Evolutionary conservation across 352 stramenopile species (phyloP).

Genomic region (Phytophthora tentaculata): DNA sequence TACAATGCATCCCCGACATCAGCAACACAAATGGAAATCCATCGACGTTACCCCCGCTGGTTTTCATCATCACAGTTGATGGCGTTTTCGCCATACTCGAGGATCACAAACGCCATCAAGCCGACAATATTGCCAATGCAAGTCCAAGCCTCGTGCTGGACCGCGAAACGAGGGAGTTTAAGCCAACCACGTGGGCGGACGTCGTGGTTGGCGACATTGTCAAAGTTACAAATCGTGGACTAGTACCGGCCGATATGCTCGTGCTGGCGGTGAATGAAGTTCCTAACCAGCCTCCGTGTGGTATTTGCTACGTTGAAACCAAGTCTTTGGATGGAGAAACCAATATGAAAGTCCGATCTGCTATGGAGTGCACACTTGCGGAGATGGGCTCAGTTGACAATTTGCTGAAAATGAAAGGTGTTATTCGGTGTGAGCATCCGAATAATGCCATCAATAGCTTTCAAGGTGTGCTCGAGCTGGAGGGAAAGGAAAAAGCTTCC

Average conservation of each 20-base stretch:
- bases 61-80: slow-evolving; percentile 92
- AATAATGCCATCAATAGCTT: slow-evolving; percentile 93
- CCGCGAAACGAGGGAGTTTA: slow-evolving; percentile 48
- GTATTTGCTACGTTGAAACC: slow-evolving; percentile 91
- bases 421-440: slow-evolving; percentile 78
- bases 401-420: slow-evolving; percentile 59
- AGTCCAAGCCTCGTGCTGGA: slow-evolving; percentile 72
- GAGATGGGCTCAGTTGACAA: slow-evolving; percentile 53
- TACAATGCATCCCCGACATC: slow-evolving; percentile 90
- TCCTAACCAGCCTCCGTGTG: slow-evolving; percentile 59
- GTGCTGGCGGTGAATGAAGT: slow-evolving; percentile 81
- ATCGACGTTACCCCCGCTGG: slow-evolving; percentile 86
- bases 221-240: slow-evolving; percentile 78
- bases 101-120: slow-evolving; percentile 86
- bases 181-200: slow-evolving; percentile 72
- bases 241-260: slow-evolving; percentile 87
- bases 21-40: slow-evolving; percentile 91
- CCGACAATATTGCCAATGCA: slow-evolving; percentile 86
- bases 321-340: slow-evolving; percentile 93
- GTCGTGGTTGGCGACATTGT: slow-evolving; percentile 89
- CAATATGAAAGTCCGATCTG: slow-evolving; percentile 92
- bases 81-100: slow-evolving; percentile 89
- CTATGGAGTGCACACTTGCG: slow-evolving; percentile 72
- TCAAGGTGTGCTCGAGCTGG: slow-evolving; percentile 82
- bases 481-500: slow-evolving; percentile 54